Evolutionary conservation across 768 basidiomycete species (phyloP).

Genomic region (Grammothele lineata): DNA sequence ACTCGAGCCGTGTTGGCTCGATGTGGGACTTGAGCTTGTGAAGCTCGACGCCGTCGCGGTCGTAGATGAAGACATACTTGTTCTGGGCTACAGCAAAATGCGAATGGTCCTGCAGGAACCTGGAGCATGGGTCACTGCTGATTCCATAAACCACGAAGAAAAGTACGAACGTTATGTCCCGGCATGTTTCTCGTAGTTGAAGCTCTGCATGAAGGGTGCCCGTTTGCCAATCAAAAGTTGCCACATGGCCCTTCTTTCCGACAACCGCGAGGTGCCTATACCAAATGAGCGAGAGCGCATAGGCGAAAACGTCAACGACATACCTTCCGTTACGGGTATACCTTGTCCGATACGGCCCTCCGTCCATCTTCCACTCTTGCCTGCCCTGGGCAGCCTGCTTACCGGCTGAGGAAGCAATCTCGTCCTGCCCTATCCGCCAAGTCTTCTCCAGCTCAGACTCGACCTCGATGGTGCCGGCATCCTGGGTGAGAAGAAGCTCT

Average conservation of each 20-base stretch:
- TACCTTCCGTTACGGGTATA: conserved; percentile 92
- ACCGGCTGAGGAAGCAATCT: conserved; percentile 63
- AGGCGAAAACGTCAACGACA: conserved; percentile 25
- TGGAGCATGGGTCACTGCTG: conserved; percentile 26
- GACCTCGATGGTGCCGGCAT: conserved; percentile 67
- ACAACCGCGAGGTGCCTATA: conserved; percentile 81
- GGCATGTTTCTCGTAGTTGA: conserved; percentile 83
- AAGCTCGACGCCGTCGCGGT: conserved; percentile 88
- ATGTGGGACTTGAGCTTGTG: conserved; percentile 81
- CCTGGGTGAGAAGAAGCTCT: conserved; percentile 64
- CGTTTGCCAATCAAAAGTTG: conserved; percentile 91
- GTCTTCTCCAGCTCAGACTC: conserved; percentile 84
- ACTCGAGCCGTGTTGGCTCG: conserved; percentile 87
- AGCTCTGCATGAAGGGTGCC: conserved; percentile 84
- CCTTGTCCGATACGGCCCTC: conserved; percentile 78
- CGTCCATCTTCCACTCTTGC: conserved; percentile 77
- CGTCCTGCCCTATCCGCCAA: conserved; percentile 82
- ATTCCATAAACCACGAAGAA: not conserved
- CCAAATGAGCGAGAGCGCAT: not conserved
- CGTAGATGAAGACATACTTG: conserved; percentile 95
- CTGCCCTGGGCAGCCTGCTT: conserved; percentile 73
- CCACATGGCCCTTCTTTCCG: conserved; percentile 79
- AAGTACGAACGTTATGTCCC: conserved; percentile 80
- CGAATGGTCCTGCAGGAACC: conserved; percentile 89
- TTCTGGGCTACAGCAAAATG: conserved; percentile 95